phyloP scores from a whole-genome alignment of 2,329 filamentous ascomycete genomes.

The Claviceps arundinis region DNA sequence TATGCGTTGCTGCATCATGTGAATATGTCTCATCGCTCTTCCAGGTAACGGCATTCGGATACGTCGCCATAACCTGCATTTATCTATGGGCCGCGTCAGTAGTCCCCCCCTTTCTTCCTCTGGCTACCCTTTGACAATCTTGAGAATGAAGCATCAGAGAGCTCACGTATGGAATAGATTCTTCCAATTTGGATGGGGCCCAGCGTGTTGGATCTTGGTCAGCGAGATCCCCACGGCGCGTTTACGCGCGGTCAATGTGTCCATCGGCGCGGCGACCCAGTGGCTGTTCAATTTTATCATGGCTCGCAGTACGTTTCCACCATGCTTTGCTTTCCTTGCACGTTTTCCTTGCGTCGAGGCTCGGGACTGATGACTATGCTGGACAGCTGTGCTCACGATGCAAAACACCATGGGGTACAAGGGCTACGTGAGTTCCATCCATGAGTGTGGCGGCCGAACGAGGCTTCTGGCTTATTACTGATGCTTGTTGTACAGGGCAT shows the following conservation, averaged over 20 bases:
- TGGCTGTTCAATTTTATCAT: conserved; percentile 67
- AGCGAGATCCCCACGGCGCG: conserved; percentile 55
- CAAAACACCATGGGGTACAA: conserved; percentile 36
- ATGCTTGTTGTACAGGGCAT: conserved; percentile 29
- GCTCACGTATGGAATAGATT: conserved; percentile 22
- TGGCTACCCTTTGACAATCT: background rate
- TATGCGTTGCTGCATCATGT: background rate
- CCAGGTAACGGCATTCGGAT: conserved; percentile 50
- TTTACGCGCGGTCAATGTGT: conserved; percentile 52
- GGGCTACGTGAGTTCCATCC: conserved; percentile 25
- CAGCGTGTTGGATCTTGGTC: conserved; percentile 60
- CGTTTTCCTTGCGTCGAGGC: background rate
- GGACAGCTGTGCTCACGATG: conserved; percentile 50
- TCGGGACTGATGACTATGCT: background rate
- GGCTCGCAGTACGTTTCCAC: conserved; percentile 32
- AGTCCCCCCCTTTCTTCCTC: background rate
- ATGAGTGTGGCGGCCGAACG: background rate
- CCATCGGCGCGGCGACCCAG: conserved; percentile 54
- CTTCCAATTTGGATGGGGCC: conserved; percentile 60
- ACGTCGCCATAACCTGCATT: conserved; percentile 56
- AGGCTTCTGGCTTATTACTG: too few relatives aligned
- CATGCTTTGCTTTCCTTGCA: background rate
- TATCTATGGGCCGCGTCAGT: conserved; percentile 51
- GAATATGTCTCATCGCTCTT: background rate
- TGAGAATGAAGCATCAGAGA: background rate